phyloP scores from a whole-genome alignment of 2,329 filamentous ascomycete genomes.

The Phaeomoniella chlamydospora region DNA sequence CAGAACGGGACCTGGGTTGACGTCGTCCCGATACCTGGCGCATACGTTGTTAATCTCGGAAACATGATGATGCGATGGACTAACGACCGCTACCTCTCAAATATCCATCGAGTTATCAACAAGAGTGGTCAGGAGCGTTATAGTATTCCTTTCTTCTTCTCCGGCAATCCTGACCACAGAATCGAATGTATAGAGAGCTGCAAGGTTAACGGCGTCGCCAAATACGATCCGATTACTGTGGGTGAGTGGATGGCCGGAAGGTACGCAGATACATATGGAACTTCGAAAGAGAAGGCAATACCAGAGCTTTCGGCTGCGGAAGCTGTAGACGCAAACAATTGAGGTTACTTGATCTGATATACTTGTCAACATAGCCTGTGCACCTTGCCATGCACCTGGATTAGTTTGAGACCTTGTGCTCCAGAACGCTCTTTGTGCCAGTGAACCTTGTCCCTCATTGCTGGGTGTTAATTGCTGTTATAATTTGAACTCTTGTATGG shows the following conservation, averaged over 20 bases:
- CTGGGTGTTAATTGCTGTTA: no score
- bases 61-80: conserved; percentile 26
- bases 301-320: no score
- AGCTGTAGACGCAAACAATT: no score
- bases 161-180: conserved; percentile 27
- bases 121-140: conserved; percentile 22
- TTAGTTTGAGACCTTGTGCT: no score
- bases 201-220: conserved; percentile 18
- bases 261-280: conserved; percentile 30
- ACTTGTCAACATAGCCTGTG: no score
- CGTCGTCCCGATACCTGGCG: conserved; percentile 15
- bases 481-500: no score
- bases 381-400: no score
- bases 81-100: conserved; percentile 25
- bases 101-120: conserved; percentile 27
- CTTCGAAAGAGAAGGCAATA: no score
- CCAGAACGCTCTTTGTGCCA: no score
- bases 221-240: conserved; percentile 28
- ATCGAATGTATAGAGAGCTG: conserved; percentile 29
- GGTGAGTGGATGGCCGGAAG: conserved; percentile 23
- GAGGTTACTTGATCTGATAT: no score
- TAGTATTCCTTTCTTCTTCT: conserved; percentile 26
- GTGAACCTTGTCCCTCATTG: no score
- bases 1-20: conserved; percentile 15
- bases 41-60: conserved; percentile 18